Percentiles rank a stretch among this genome's conserved stretches.
phyloP scores from a whole-genome alignment of 73 alveolate species.

The Stentor coeruleus region DNA sequence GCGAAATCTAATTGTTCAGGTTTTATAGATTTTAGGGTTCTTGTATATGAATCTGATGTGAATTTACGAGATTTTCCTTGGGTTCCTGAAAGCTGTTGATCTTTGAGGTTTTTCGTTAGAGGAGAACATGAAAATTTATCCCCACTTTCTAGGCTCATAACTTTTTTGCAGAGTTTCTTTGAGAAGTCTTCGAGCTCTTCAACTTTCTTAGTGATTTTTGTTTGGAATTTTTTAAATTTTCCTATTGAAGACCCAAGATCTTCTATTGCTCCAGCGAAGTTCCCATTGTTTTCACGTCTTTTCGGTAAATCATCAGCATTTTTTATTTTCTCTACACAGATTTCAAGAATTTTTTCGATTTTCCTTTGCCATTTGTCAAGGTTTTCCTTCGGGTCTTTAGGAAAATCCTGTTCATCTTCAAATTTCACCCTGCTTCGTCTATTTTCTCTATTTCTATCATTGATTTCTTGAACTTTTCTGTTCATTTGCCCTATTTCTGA shows the following conservation, averaged over 20 bases:
- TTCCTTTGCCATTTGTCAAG: not conserved
- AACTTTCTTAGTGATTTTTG: too few species aligned
- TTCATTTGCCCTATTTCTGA: not conserved
- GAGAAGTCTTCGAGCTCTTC: slow-evolving; percentile 8
- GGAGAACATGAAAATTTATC: not conserved
- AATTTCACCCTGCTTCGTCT: not conserved
- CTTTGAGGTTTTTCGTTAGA: not conserved
- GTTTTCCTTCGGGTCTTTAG: not conserved
- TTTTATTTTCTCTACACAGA: not conserved
- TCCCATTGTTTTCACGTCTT: too few species aligned
- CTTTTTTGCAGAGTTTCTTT: not conserved
- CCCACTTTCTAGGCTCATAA: not conserved
- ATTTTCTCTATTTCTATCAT: not conserved
- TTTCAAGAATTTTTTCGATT: not conserved
- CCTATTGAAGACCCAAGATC: not conserved
- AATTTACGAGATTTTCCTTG: not conserved
- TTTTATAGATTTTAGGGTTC: too few species aligned
- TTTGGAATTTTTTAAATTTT: not conserved
- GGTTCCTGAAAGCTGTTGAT: not conserved
- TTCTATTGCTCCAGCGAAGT: too few species aligned
- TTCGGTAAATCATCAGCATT: not conserved
- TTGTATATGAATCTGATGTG: too few species aligned
- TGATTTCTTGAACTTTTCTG: not conserved
- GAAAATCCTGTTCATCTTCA: not conserved
- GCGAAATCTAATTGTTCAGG: not conserved